Base-by-base conservation (phyloP, 1,284 basidiomycete species). In the Takashimella tepidaria region DNA sequence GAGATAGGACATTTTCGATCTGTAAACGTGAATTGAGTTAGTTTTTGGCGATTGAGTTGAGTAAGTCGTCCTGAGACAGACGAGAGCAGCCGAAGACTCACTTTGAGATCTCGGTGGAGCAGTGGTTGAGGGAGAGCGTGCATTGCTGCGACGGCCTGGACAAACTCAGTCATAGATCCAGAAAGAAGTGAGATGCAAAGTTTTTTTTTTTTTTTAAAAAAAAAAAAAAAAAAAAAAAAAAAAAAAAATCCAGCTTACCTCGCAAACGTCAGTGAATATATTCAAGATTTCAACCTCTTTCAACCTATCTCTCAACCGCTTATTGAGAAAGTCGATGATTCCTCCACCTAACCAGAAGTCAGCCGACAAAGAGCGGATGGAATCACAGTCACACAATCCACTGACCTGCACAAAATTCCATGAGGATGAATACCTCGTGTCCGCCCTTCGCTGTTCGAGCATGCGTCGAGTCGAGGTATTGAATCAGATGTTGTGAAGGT, bases 251-350 rank as follows among this genome's bases (percentile, higher is more conserved):
- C 24, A 13, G 58, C 75, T 51, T 40, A 75, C 73, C 76, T 95
- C 91, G 69, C 89, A 92, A 20, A 92, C 89, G 67, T 96, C 92
- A 23, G 92, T 88, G 72, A 99, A 98, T 69, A 99, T 98, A 73
- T 92, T 90, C 48, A 99, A 81, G 66, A 99, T 98, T 75, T 99
- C 96, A 24, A 85, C 82, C 76, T 98, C 96, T 2, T 89, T 90
- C 45, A 98, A 80, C 22, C 96, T 84, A 73, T 98, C 91, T 49
- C 93, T 84, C 41, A 98, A 81, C 47, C 95, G 83, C 63, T 92
- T 85, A 76, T 99, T 99, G 87, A 99, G 90, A 84, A 98, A 90
- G 77, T 98, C 96, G 75, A 99, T 98, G 65, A 98, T 96, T 41
- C 96, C 96, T 23, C 96, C 96, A 44, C 92, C 89, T 90, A 59